Conservation (phyloP, 257 asterid genomes). For the Capsicum baccatum region DNA sequence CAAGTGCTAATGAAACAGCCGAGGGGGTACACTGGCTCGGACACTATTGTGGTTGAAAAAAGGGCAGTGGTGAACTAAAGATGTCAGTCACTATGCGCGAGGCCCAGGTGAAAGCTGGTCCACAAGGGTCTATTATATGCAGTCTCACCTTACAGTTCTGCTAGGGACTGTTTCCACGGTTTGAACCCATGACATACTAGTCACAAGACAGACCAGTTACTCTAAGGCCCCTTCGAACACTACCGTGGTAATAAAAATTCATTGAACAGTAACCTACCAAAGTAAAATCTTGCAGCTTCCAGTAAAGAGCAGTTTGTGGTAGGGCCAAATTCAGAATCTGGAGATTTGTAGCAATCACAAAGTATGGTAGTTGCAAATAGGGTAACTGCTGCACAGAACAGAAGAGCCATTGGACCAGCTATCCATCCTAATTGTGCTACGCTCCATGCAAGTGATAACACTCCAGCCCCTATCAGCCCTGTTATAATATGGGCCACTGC, state of each 20-base stretch:
- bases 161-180: too few relatives aligned
- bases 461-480: conserved; percentile 81
- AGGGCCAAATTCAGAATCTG: conserved; percentile 52
- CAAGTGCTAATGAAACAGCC: too few relatives aligned
- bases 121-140: too few relatives aligned
- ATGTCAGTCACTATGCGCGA: too few relatives aligned
- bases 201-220: too few relatives aligned
- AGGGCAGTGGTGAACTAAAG: too few relatives aligned
- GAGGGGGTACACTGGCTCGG: too few relatives aligned
- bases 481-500: conserved; percentile 75
- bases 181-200: too few relatives aligned
- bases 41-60: too few relatives aligned
- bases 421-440: conserved; percentile 77
- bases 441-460: conserved; percentile 78
- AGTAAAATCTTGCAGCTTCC: conserved; percentile 49
- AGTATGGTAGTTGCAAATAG: conserved; percentile 51
- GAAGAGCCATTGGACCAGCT: conserved; percentile 64
- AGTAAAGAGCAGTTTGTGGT: conserved; percentile 47
- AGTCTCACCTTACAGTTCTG: too few relatives aligned
- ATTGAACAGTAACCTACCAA: background rate
- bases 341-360: conserved; percentile 59
- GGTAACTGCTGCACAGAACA: conserved; percentile 56
- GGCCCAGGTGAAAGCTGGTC: too few relatives aligned
- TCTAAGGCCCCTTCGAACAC: background rate
- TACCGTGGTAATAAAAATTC: background rate